These are phyloP conservation scores for Begonia loranthoides DNA, from an alignment of 306 rosid genomes.

Conservation along the genomic window DNA sequence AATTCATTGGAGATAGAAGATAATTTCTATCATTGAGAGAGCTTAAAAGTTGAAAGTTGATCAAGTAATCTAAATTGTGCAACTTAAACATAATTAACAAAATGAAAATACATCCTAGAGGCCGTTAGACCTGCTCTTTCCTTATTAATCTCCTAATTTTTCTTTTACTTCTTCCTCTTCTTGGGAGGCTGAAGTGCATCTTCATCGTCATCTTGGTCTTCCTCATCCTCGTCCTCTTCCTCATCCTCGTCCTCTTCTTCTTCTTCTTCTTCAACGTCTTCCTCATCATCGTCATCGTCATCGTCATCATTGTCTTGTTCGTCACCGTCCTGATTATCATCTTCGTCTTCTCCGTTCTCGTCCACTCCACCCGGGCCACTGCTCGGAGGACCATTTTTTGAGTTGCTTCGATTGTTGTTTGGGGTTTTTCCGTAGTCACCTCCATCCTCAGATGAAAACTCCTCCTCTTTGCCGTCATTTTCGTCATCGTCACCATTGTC, in stretches of 20 bases:
- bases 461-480: constrained; percentile 74
- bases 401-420: constrained; percentile 41
- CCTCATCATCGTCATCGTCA: constrained; percentile 34
- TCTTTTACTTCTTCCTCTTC: constrained; percentile 76
- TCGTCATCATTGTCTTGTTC: constrained; percentile 22
- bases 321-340: constrained; percentile 17
- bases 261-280: constrained; percentile 33
- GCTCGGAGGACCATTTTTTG: constrained; percentile 48
- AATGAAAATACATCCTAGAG: constrained; percentile 5
- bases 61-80: too few species aligned
- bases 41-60: too few species aligned
- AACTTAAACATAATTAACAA: constrained; percentile 2
- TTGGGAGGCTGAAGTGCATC: constrained; percentile 92
- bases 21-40: too few species aligned
- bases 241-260: constrained; percentile 41
- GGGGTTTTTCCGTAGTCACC: constrained; percentile 44
- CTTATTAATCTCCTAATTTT: background rate
- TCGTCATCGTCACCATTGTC: constrained; percentile 46
- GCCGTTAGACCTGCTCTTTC: background rate
- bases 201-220: constrained; percentile 66
- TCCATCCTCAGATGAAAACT: constrained; percentile 68
- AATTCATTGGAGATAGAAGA: too few species aligned
- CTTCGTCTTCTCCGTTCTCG: constrained; percentile 49
- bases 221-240: constrained; percentile 51
- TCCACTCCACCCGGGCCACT: constrained; percentile 54